Evolutionary conservation across 1,284 basidiomycete genomes (phyloP).

Genomic region (Cystobasidiaceae sp.): DNA sequence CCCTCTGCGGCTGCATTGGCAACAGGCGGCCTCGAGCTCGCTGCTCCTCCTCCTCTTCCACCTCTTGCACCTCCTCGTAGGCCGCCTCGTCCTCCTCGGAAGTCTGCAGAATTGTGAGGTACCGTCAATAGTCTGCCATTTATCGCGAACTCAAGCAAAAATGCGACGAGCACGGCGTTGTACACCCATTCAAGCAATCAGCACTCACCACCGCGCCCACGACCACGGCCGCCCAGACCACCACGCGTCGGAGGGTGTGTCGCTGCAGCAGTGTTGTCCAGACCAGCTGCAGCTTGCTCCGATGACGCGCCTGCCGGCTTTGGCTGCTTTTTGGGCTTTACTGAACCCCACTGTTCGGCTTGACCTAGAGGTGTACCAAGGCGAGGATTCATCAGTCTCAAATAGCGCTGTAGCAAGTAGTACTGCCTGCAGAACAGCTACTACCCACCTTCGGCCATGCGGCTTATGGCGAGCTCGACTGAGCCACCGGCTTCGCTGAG

Average conservation of each 20-base stretch:
- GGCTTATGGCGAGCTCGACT: slow-evolving; percentile 63
- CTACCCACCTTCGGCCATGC: slow-evolving; percentile 72
- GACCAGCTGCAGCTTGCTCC: neutral
- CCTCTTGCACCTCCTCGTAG: slow-evolving; percentile 18
- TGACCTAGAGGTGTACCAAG: slow-evolving; percentile 17
- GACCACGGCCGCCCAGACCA: slow-evolving; percentile 4
- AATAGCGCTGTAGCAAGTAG: neutral
- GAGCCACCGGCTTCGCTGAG: slow-evolving; percentile 69
- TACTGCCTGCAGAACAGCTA: neutral
- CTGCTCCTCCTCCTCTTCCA: slow-evolving; percentile 10
- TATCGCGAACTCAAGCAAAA: neutral
- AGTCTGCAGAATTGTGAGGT: slow-evolving; percentile 5
- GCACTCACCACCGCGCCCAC: slow-evolving; percentile 15
- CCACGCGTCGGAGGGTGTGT: neutral
- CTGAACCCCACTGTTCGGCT: slow-evolving; percentile 27
- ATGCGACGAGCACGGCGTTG: neutral
- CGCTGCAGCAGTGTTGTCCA: neutral
- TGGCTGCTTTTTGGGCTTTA: slow-evolving; percentile 23
- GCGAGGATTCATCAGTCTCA: neutral
- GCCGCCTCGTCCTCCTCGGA: slow-evolving; percentile 27
- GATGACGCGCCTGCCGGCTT: slow-evolving; percentile 2
- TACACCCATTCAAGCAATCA: neutral
- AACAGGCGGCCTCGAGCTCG: neutral
- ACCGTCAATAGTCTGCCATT: neutral
- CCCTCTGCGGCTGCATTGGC: neutral